Percentiles rank a stretch among this genome's conserved stretches.
Conservation (phyloP, 805 yeast species). For the Isabelozyma heimii region DNA sequence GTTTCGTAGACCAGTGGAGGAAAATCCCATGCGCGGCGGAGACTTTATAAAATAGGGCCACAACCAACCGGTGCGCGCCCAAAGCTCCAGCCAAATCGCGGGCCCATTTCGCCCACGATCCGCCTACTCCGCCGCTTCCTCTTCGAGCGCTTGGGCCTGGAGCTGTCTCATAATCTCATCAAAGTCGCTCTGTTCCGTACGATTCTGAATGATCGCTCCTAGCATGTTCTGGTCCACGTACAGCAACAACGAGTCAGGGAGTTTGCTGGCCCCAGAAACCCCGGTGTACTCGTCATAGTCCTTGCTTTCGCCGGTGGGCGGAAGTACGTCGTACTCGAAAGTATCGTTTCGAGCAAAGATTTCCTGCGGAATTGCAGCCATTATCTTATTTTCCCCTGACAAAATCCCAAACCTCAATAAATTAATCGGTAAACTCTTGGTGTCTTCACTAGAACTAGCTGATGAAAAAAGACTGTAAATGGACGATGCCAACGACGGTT, state of each 20-base stretch:
- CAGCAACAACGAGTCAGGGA: slow-evolving; percentile 34
- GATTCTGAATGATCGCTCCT: slow-evolving; percentile 39
- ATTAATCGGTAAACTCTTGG: slow-evolving; percentile 51
- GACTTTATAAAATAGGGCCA: no score
- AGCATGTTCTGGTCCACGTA: slow-evolving; percentile 47
- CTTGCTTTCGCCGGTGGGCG: slow-evolving; percentile 45
- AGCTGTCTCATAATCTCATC: slow-evolving; percentile 21
- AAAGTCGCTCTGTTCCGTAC: slow-evolving; percentile 24
- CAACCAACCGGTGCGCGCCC: no score
- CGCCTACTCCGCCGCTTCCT: background rate
- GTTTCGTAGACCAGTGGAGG: no score
- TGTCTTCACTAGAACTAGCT: slow-evolving; percentile 2
- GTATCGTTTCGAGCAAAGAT: slow-evolving; percentile 63
- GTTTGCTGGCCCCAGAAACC: slow-evolving; percentile 8
- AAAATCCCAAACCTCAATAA: slow-evolving; percentile 65
- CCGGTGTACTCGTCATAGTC: slow-evolving; percentile 42
- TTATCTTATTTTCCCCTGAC: slow-evolving; percentile 66
- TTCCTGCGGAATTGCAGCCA: slow-evolving; percentile 64
- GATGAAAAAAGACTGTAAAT: slow-evolving; percentile 10
- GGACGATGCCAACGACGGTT: slow-evolving; percentile 8
- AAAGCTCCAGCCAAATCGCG: background rate
- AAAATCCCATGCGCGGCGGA: no score
- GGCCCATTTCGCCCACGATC: background rate
- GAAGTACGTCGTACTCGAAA: slow-evolving; percentile 69
- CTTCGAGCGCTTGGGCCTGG: slow-evolving; percentile 12